Percentiles rank a stretch among this genome's conserved stretches.
These are phyloP conservation scores for Geranomyces variabilis DNA, from an alignment of 192 early-diverging fungal genomes.

Conservation along the genomic window DNA sequence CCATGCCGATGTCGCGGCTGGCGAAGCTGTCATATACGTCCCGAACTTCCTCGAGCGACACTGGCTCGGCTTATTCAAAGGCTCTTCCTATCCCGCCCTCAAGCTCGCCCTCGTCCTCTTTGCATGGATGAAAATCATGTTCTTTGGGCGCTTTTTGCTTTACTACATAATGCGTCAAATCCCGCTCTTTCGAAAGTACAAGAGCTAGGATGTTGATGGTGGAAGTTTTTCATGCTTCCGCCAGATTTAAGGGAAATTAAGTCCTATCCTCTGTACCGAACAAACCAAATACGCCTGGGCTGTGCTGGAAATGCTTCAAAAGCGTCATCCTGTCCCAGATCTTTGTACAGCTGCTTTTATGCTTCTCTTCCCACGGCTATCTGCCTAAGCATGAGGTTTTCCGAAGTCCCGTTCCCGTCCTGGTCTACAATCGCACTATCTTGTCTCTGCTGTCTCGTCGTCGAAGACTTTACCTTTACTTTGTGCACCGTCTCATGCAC, in stretches of 20 bases:
- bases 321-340: slow-evolving; percentile 78
- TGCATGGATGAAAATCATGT: slow-evolving; percentile 85
- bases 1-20: background rate
- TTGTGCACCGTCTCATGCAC: slow-evolving; percentile 86
- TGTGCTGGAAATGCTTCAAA: slow-evolving; percentile 75
- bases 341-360: slow-evolving; percentile 86
- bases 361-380: slow-evolving; percentile 81
- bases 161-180: slow-evolving; percentile 82
- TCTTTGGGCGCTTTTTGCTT: slow-evolving; percentile 84
- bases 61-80: slow-evolving; percentile 44
- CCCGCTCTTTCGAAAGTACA: slow-evolving; percentile 83
- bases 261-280: slow-evolving; percentile 39
- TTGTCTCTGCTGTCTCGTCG: too few species aligned
- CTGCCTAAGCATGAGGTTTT: slow-evolving; percentile 81
- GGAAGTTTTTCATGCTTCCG: background rate
- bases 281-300: slow-evolving; percentile 62
- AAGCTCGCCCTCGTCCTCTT: slow-evolving; percentile 70
- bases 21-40: background rate
- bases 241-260: background rate
- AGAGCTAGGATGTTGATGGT: slow-evolving; percentile 72
- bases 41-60: slow-evolving; percentile 9
- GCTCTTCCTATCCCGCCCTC: slow-evolving; percentile 33
- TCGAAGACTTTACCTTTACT: too few species aligned
- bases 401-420: slow-evolving; percentile 79
- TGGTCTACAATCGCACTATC: slow-evolving; percentile 67